Evolutionary conservation across 768 basidiomycete species (phyloP), one percentile per base, ranked within the genome.

Genomic region (Russula sp.): DNA sequence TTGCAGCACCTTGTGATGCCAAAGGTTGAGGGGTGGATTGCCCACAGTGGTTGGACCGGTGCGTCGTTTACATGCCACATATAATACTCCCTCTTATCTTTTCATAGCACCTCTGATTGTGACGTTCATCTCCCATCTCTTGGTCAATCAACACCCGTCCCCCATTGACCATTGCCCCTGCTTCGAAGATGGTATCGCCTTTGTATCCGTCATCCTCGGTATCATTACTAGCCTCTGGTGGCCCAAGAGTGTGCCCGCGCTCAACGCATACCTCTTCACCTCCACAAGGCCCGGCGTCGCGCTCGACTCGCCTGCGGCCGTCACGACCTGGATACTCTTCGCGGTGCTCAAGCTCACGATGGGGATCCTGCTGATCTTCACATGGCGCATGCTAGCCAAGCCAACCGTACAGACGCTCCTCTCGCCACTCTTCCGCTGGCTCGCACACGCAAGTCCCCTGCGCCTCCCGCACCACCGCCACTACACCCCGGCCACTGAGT

Each of bases 131-230:
- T 84, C 82, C 61, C 75, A 93, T 13, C 76, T 90, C 5, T 75
- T 89, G 20, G 87, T 95, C n/a, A 88, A 94, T 70, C 85, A 90
- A 64, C 93, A 95, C 70, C 93, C 95, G 0, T 89, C 95, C 67
- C 96, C 96, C 0, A 89, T 96, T 10, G 95, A 98, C 62, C 92
- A 96, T 69, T 98, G 96, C 68, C 96, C 96, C 2, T 98, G 96
- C 74, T 98, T 97, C 74, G 96, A 97, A 71, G 96, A 98, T 70
- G 92, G 94, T 3, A 95, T 98, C 55, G 94, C 96, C 0, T 88
- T 94, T 66, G 76, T 89, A n/a, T 87, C 90, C 32, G 94, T 94
- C 47, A 79, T 91, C 18, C 77, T 89, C 40, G 96, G 96, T n/a
- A 77, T 79, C 20, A 75, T 83, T 27, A 71, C 94, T 0, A 84